Conservation (phyloP, 1,284 basidiomycete genomes). For the Ceratobasidium sp. region DNA sequence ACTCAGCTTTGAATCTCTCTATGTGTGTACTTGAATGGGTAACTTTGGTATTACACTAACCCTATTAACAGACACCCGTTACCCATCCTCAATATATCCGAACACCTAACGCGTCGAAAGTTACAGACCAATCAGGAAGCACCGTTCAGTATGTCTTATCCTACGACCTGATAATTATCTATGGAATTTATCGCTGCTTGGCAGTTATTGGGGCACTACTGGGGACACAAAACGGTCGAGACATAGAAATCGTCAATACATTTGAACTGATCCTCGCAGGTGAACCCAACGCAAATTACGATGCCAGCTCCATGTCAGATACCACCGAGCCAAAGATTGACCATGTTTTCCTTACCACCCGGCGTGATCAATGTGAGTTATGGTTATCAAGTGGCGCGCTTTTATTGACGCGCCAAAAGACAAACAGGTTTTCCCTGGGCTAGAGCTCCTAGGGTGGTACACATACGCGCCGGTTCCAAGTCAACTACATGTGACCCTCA, state of each 20-base stretch:
- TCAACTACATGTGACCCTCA: constrained; percentile 77
- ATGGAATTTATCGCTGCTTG: constrained; percentile 6
- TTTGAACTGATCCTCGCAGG: constrained; percentile 81
- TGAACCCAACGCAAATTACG: constrained; percentile 49
- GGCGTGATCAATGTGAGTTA: constrained; percentile 88
- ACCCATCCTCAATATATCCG: constrained; percentile 95
- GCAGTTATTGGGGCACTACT: constrained; percentile 91
- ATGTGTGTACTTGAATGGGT: constrained; percentile 14
- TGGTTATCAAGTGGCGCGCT: constrained; percentile 36
- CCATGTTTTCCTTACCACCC: constrained; percentile 80
- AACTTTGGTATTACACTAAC: not conserved
- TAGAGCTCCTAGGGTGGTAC: constrained; percentile 98
- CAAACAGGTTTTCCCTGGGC: constrained; percentile 96
- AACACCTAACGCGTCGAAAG: constrained; percentile 88
- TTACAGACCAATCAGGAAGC: constrained; percentile 71
- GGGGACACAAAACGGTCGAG: constrained; percentile 92
- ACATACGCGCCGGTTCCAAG: constrained; percentile 80
- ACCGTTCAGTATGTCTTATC: constrained; percentile 69
- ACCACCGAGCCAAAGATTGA: constrained; percentile 68
- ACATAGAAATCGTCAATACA: constrained; percentile 95
- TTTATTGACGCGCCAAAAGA: constrained; percentile 62
- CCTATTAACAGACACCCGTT: constrained; percentile 80
- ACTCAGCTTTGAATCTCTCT: constrained; percentile 27
- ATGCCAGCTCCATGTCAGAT: constrained; percentile 52
- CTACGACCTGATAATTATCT: constrained; percentile 12